phyloP scores from a whole-genome alignment of 2,329 filamentous ascomycete genomes.

The Coccinonectria pachysandricola region DNA sequence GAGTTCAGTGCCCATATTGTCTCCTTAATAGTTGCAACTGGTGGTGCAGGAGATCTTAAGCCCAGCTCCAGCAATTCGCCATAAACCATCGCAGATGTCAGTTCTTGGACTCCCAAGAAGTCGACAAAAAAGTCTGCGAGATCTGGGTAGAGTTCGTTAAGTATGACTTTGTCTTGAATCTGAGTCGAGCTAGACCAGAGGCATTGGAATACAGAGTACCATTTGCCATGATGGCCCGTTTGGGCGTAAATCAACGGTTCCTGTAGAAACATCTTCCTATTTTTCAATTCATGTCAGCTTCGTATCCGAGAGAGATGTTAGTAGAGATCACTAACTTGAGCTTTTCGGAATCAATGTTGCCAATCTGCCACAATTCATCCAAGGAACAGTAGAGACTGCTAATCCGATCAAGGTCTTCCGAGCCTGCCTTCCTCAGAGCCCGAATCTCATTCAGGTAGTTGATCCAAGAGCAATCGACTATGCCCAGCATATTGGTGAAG shows the following conservation, averaged over 20 bases:
- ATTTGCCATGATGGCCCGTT: slow-evolving; percentile 7
- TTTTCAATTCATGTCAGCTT: too few species aligned
- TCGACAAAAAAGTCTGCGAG: slow-evolving; percentile 22
- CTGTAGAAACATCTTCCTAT: slow-evolving; percentile 3
- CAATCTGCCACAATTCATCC: too few species aligned
- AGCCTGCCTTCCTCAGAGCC: slow-evolving; percentile 3
- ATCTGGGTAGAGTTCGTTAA: slow-evolving; percentile 20
- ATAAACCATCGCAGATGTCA: slow-evolving; percentile 22
- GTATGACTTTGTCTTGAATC: slow-evolving; percentile 15
- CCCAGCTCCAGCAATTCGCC: slow-evolving; percentile 19
- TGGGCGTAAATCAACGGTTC: slow-evolving; percentile 9
- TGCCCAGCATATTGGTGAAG: slow-evolving; percentile 4
- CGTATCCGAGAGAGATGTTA: slow-evolving; percentile 1
- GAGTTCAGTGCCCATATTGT: slow-evolving; percentile 24
- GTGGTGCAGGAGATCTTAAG: slow-evolving; percentile 1
- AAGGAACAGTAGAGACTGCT: slow-evolving; percentile 9
- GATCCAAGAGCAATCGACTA: slow-evolving; percentile 8
- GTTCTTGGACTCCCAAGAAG: slow-evolving; percentile 18
- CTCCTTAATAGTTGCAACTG: slow-evolving; percentile 18
- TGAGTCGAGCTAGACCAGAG: slow-evolving; percentile 24
- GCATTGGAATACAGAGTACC: slow-evolving; percentile 21
- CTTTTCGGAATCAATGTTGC: neutral
- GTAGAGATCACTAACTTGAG: slow-evolving; percentile 12
- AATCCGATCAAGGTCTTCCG: slow-evolving; percentile 10
- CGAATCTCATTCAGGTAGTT: slow-evolving; percentile 10